Evolutionary conservation across 352 stramenopile species (phyloP), one percentile per base, ranked within the genome.

Genomic region (Globisporangium rhizosaccharum): DNA sequence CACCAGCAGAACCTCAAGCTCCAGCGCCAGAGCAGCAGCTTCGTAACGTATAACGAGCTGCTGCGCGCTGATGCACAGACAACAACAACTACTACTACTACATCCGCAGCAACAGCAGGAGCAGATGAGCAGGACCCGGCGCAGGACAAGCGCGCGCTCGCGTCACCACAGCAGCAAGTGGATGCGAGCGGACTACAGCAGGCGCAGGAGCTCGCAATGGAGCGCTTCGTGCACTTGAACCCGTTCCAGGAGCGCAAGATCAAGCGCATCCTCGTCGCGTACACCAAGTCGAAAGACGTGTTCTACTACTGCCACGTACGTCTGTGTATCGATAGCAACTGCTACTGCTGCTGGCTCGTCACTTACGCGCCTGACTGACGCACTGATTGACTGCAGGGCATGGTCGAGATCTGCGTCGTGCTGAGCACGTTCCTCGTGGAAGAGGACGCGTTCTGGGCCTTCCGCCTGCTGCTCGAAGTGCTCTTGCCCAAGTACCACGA

Each of bases 211-310:
- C 72, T 85, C 50, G 82, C 82, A 4, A 88, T 92, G 75, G 79
- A 92, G 68, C 71, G 76, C 33, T 92, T 92, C 52, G 73, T 76
- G 46, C 82, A 92, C 56, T 56, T 92, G 41, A 90, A 89, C 50
- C 82, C 78, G 41, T 89, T 92, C 67, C 79, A 92, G 63, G 82
- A 92, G 56, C 78, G 79, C 74, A 92, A 92, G 66, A 90, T 90
- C 66, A 79, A 87, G 60, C 78, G 79, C 56, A 89, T 92, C 52
- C 42, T 92, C 47, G 57, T 90, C 30, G 82, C 82, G 7, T 92
- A 88, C 63, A 72, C 79, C 64, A 90, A 90, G 68, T 85, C 78
- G 49, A 85, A 87, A 50, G 68, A 87, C 52, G 62, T 60, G 15
- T 83, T 85, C 28, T 88, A 82, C 57, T 90, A 88, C 59, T 88